These are phyloP conservation scores for Trichoderma koningii DNA, from an alignment of 2,329 filamentous ascomycete species.

Conservation along the genomic window DNA sequence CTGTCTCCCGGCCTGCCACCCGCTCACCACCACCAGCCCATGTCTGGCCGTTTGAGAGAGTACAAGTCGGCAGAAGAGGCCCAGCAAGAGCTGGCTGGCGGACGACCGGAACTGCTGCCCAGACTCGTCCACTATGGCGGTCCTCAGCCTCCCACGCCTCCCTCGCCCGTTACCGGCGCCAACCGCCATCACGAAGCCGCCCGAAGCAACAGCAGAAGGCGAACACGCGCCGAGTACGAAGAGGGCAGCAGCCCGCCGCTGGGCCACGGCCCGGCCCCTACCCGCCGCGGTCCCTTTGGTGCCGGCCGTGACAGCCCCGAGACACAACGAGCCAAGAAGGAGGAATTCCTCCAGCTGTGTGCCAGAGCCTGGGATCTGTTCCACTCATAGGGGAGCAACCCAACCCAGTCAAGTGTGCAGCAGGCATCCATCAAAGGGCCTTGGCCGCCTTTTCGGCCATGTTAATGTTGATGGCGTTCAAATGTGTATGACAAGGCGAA, in stretches of 20 bases:
- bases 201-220: conserved; percentile 67
- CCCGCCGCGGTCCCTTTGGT: conserved; percentile 71
- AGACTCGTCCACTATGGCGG: conserved; percentile 95
- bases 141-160: conserved; percentile 89
- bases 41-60: conserved; percentile 71
- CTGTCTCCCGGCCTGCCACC: conserved; percentile 76
- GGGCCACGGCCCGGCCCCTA: conserved; percentile 67
- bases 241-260: conserved; percentile 86
- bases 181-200: conserved; percentile 50
- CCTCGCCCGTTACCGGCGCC: conserved; percentile 69
- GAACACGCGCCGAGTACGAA: conserved; percentile 88
- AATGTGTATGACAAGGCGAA: background rate
- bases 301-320: conserved; percentile 82
- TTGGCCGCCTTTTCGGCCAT: background rate
- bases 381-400: conserved; percentile 67
- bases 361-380: conserved; percentile 95
- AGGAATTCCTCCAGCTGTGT: conserved; percentile 86
- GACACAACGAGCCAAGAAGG: conserved; percentile 81
- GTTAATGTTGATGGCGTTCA: background rate
- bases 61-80: conserved; percentile 96
- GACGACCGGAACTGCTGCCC: conserved; percentile 87
- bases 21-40: conserved; percentile 50
- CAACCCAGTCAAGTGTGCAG: background rate
- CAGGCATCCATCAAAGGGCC: background rate
- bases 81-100: conserved; percentile 84